Base-by-base conservation (phyloP, 345 rosid species). In the Conringia planisiliqua region DNA sequence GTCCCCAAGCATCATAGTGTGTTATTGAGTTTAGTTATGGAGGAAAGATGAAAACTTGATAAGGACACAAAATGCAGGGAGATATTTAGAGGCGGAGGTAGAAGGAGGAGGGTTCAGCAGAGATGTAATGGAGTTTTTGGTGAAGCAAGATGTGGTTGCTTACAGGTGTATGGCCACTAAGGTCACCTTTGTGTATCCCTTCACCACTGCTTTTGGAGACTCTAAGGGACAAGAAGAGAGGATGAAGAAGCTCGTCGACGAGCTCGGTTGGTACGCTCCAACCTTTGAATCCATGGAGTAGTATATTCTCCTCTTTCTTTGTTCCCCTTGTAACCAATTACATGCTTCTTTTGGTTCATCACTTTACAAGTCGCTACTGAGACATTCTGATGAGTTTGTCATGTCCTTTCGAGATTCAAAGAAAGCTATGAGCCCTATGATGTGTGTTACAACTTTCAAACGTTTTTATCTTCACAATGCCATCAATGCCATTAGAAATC, bases 151-250 rank as follows among this genome's bases (percentile, higher is more conserved):
- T 63, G 93, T 85, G 71, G 95, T 85, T 75, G 78, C 87, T 54
- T 91, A 86, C 20, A 86, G 98, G 79, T 75, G 75, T 6, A 87
- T 87, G 97, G 95, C 96, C 42, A 82, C 85, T 38, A 91, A 88
- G 72, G 95, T 88, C 5, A 91, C 96, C 8, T 91, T 85, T 83
- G 81, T 94, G 13, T 94, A 94, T 73, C 98, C 98, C 1, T 94
- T 94, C 82, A 87, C 96, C 4, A 90, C 98, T 38, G 93, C 97
- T 18, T 82, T 91, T 8, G 97, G 97, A 35, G 96, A 94, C 68
- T 90, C 98, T 0, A 87, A 85, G 64, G 96, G 97, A 52, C 95
- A 90, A 77, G 83, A 85, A 71, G 96, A 88, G 81, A 86, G 91
- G 68, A 67, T 91, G 89, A 84, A 86, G 89, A 85, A 82, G 57